Evolutionary conservation across 257 asterid genomes (phyloP), one percentile per base, ranked within the genome.

Genomic region (Penstemon eatonii): DNA sequence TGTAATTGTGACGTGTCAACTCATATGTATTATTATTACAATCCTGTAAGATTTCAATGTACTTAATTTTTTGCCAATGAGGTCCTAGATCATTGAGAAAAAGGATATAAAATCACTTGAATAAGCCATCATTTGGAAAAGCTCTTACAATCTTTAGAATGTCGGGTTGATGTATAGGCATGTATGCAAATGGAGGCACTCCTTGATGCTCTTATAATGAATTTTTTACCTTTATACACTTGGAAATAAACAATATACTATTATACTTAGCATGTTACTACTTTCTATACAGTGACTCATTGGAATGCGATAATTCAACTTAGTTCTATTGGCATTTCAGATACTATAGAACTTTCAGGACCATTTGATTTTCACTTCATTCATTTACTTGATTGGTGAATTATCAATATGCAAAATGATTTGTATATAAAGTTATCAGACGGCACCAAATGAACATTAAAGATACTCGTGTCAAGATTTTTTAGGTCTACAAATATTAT

Each of bases 11-110:
- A 45, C 40, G 6, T 40, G 57, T 49, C 12, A 56, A 10, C 60
- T 56, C 5, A 49, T 49, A 25, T 25, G 11, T 1, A 10, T 12
- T 10, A 49, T 10, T 49, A 49, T 3, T 12, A 5, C 15, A 12
- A 15, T 10, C 54, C 54, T 49, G 15, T 49, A 49, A 19, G 5
- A 11, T 49, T 49, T 0, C n/a, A 10, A 49, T 2, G 15, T 49
- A 49, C 4, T 49, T 49, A 10, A 10, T 9, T 53, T 42, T 44
- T 43, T 67, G 12, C 43, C 66, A 18, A 19, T 63, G 19, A 51
- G 51, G 36, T 77, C 19, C 66, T 56, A 46, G 76, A 68, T 42
- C 54, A 63, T 61, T 57, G 36, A 64, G 39, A 52, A 59, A 56
- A 42, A 53, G 56, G 49, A 51, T 51, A 62, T 42, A 51, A 8